Conservation (phyloP, 768 basidiomycete species). For the Grammothele lineata region DNA sequence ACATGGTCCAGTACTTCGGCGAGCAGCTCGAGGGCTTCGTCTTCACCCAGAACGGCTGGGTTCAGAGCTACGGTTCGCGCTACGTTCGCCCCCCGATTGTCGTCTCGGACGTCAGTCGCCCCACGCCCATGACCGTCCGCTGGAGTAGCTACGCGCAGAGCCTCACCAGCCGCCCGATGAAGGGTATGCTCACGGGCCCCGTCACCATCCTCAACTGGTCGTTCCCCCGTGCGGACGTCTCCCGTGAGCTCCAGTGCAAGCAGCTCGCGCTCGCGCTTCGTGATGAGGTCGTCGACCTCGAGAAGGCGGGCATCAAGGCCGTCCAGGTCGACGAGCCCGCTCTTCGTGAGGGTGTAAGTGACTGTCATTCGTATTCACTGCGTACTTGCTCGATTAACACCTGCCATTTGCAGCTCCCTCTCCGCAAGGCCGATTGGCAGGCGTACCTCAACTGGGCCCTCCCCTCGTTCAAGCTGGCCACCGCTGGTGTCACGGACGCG, state of each 20-base stretch:
- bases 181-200: conserved; percentile 98
- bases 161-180: conserved; percentile 91
- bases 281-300: conserved; percentile 96
- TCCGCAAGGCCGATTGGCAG: conserved; percentile 95
- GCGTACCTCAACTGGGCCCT: conserved; percentile 97
- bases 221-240: conserved; percentile 98
- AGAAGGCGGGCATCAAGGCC: conserved; percentile 93
- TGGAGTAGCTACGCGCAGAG: conserved; percentile 98
- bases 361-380: too few species aligned
- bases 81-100: conserved; percentile 99
- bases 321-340: conserved; percentile 99
- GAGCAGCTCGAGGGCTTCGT: conserved; percentile 93
- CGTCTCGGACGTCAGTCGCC: conserved; percentile 95
- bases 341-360: conserved; percentile 94
- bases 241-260: conserved; percentile 95
- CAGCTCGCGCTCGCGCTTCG: conserved; percentile 97
- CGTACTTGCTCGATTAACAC: too few species aligned
- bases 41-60: conserved; percentile 99
- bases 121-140: conserved; percentile 89
- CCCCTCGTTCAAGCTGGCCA: conserved; percentile 97
- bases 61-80: conserved; percentile 98
- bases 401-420: conserved; percentile 78
- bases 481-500: conserved; percentile 89
- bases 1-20: conserved; percentile 99
- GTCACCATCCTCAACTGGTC: conserved; percentile 99